Conservation (phyloP, 2,329 filamentous ascomycete species). For the Didymella pomorum region DNA sequence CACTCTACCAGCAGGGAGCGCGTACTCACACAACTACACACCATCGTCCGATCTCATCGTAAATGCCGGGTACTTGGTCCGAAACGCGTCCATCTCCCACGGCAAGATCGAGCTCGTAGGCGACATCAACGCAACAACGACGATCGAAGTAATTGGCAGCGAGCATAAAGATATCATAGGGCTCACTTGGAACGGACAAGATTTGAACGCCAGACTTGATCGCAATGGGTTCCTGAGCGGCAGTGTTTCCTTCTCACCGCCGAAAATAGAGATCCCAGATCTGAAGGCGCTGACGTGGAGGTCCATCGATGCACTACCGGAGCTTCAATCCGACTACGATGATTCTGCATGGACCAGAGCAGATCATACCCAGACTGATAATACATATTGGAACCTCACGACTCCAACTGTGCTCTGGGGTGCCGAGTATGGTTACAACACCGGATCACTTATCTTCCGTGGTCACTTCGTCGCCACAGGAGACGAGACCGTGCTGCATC, state of each 20-base stretch:
- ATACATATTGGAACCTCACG: constrained; percentile 49
- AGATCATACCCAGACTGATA: constrained; percentile 64
- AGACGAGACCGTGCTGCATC: constrained; percentile 63
- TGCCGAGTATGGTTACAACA: constrained; percentile 75
- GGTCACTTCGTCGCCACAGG: constrained; percentile 72
- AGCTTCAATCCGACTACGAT: constrained; percentile 68
- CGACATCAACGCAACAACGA: constrained; percentile 73
- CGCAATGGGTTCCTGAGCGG: constrained; percentile 60
- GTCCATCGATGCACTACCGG: constrained; percentile 72
- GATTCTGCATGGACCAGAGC: constrained; percentile 72
- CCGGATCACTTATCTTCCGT: constrained; percentile 71
- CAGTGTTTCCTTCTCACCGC: constrained; percentile 59
- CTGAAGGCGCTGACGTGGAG: constrained; percentile 69
- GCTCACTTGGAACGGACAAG: constrained; percentile 66
- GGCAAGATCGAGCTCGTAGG: constrained; percentile 68
- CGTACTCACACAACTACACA: constrained; percentile 26
- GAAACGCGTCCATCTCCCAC: constrained; percentile 63
- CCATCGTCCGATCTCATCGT: constrained; percentile 58
- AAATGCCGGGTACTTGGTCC: constrained; percentile 68
- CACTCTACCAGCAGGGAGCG: constrained; percentile 21
- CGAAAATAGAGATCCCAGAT: constrained; percentile 62
- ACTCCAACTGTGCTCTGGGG: constrained; percentile 64
- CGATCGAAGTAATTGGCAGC: constrained; percentile 72
- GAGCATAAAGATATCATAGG: constrained; percentile 59
- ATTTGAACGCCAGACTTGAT: constrained; percentile 48